Evolutionary conservation across 2,329 filamentous ascomycete species (phyloP), one percentile per base, ranked within the genome.

Genomic region (Neofusicoccum kwambonambiense): DNA sequence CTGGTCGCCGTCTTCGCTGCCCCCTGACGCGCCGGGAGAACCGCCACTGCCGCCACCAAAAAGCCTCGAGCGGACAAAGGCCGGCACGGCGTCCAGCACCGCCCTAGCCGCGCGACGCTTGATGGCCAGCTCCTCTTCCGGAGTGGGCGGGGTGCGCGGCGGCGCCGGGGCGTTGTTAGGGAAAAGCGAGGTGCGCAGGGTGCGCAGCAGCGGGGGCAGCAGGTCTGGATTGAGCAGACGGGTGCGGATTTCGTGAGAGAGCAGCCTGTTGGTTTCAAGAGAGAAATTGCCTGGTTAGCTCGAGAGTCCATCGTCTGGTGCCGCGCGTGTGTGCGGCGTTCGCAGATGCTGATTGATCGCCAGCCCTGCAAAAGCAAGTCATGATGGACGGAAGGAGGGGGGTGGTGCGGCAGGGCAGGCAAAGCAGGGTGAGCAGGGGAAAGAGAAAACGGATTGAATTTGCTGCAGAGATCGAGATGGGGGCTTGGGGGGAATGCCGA

Each of bases 101-200:
- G 87, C 83, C 67, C 82, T 82, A 76, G 90, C 90, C 78, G 90
- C 90, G 75, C 84, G 86, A 71, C 83, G 83, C 72, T 87, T 87
- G 71, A 93, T 87, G 60, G 80, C 81, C 69, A 87, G 80, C 72
- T 87, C 85, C 70, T 86, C 81, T 63, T 87, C 82, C 68, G 84
- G 84, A 56, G 83, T 82, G 60, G 89, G 84, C 61, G 83, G 79
- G 69, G 89, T 79, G 66, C 85, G 83, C 70, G 88, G 82, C 69
- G 87, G 84, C 66, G 88, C 89, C 67, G 90, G 88, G 19, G 86
- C 83, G 78, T 96, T 96, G 78, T 92, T 90, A 69, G 95, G 94
- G 76, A 97, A 98, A 64, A 98, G 82, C 67, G 90, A 86, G 71
- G 86, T 87, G 75, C 95, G 90, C 72, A 91, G 83, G 69, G 87